A percentile compares a stretch with the other conserved stretches of the same genome.
phyloP scores from a whole-genome alignment of 2,329 filamentous ascomycete genomes.

The Lasiodiplodia citricola region DNA sequence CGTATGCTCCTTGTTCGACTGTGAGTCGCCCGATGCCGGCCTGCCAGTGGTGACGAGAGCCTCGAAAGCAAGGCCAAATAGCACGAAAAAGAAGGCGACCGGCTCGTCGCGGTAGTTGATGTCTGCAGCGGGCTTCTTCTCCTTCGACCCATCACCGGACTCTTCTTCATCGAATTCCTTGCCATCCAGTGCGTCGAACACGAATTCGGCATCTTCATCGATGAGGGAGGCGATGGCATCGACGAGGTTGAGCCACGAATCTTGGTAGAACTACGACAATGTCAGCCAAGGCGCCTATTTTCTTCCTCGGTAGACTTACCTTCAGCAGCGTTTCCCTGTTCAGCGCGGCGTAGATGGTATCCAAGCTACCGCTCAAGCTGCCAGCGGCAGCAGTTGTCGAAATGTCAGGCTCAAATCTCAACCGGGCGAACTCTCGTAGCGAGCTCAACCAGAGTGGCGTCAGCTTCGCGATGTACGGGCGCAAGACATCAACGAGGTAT shows the following conservation, averaged over 20 bases:
- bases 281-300: slow-evolving; percentile 26
- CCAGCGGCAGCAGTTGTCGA: slow-evolving; percentile 78
- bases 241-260: slow-evolving; percentile 94
- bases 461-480: slow-evolving; percentile 85
- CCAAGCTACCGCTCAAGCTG: slow-evolving; percentile 81
- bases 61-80: slow-evolving; percentile 96
- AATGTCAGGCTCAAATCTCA: slow-evolving; percentile 96
- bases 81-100: slow-evolving; percentile 97
- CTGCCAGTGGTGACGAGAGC: slow-evolving; percentile 83
- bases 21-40: slow-evolving; percentile 44
- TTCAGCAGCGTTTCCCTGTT: slow-evolving; percentile 91
- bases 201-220: slow-evolving; percentile 95
- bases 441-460: slow-evolving; percentile 95
- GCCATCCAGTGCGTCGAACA: slow-evolving; percentile 94
- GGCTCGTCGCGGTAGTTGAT: slow-evolving; percentile 99
- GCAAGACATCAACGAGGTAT: slow-evolving; percentile 86
- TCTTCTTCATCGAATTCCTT: slow-evolving; percentile 56
- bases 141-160: slow-evolving; percentile 24
- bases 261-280: slow-evolving; percentile 78
- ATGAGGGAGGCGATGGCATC: slow-evolving; percentile 97
- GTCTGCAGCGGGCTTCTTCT: slow-evolving; percentile 54
- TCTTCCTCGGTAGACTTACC: slow-evolving; percentile 41
- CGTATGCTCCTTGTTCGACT: slow-evolving; percentile 71
- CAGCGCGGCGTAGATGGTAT: slow-evolving; percentile 91
- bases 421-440: slow-evolving; percentile 86